Evolutionary conservation across 805 yeast species (phyloP).

Genomic region (Debaryomyces castellii): DNA sequence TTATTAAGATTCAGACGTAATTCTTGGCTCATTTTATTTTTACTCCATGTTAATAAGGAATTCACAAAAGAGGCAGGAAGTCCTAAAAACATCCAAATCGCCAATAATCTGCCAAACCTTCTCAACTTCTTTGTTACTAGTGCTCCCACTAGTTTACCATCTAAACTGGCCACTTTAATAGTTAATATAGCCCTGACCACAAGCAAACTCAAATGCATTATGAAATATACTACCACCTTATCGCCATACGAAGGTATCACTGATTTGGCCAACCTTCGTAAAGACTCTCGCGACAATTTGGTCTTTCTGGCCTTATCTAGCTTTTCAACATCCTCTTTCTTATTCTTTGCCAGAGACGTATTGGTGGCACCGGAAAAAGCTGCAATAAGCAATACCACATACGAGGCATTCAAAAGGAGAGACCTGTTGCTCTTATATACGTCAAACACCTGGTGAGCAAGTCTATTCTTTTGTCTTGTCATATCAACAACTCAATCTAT

Average conservation of each 20-base stretch:
- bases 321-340: conserved; percentile 2
- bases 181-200: conserved; percentile 71
- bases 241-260: conserved; percentile 33
- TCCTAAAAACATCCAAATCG: conserved; percentile 81
- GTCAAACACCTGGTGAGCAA: conserved; percentile 18
- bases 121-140: conserved; percentile 69
- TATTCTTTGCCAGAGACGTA: conserved; percentile 15
- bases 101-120: conserved; percentile 59
- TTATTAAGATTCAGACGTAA: conserved; percentile 66
- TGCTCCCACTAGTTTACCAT: conserved; percentile 81
- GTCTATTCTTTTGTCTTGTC: neutral
- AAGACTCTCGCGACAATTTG: conserved; percentile 29
- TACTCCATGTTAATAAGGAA: conserved; percentile 63
- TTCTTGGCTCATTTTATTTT: conserved; percentile 53
- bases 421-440: conserved; percentile 42
- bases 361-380: conserved; percentile 44
- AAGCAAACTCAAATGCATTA: conserved; percentile 57
- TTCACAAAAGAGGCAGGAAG: conserved; percentile 83
- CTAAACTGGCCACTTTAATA: conserved; percentile 79
- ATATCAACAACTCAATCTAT: neutral
- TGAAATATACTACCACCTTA: conserved; percentile 35
- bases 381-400: conserved; percentile 39
- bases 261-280: conserved; percentile 27
- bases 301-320: conserved; percentile 11
- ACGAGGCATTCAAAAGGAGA: conserved; percentile 39